A percentile compares a stretch with the other conserved stretches of the same genome.
Evolutionary conservation across 768 basidiomycete species (phyloP).

Genomic region (Pleurotus giganteus): DNA sequence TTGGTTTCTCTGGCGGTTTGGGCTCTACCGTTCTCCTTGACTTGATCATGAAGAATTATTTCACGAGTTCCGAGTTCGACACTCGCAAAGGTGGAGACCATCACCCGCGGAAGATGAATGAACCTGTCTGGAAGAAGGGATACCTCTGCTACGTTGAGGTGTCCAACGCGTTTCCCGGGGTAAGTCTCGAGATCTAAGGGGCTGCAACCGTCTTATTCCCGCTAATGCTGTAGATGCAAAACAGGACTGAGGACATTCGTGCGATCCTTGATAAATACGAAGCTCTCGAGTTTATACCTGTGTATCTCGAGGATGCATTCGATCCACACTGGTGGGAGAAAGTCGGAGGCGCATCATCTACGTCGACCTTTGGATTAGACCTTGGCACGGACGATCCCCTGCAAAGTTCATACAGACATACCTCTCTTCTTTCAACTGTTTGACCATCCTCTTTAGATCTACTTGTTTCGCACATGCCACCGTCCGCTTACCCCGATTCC

Average conservation of each 20-base stretch:
- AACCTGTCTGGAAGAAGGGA: conserved; percentile 60
- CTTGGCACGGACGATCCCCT: conserved; percentile 47
- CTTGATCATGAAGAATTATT: conserved; percentile 60
- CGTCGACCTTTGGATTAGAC: conserved; percentile 12
- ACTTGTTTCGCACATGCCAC: conserved; percentile 23
- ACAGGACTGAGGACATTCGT: conserved; percentile 53
- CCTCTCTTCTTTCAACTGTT: conserved; percentile 3
- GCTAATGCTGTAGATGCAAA: conserved; percentile 41
- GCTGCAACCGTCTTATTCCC: conserved; percentile 11
- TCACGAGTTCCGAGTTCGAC: conserved; percentile 29
- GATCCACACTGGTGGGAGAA: conserved; percentile 63
- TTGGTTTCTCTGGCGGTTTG: conserved; percentile 79
- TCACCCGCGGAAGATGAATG: conserved; percentile 54
- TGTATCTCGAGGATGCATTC: conserved; percentile 76
- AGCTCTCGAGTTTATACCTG: conserved; percentile 54
- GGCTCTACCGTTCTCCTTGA: conserved; percentile 74
- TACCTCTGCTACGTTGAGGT: conserved; percentile 70
- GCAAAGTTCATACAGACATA: conserved; percentile 41
- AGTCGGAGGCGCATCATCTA: conserved; percentile 30
- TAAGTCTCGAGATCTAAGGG: conserved; percentile 30
- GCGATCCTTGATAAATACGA: conserved; percentile 45
- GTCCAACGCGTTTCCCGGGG: conserved; percentile 58
- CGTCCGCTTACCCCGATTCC: conserved; percentile 15
- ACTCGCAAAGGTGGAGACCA: conserved; percentile 53
- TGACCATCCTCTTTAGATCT: conserved; percentile 23